A percentile compares a stretch with the other conserved stretches of the same genome.
These are phyloP conservation scores for Mikania micrantha DNA, from an alignment of 129 eudicot species.

Conservation along the genomic window DNA sequence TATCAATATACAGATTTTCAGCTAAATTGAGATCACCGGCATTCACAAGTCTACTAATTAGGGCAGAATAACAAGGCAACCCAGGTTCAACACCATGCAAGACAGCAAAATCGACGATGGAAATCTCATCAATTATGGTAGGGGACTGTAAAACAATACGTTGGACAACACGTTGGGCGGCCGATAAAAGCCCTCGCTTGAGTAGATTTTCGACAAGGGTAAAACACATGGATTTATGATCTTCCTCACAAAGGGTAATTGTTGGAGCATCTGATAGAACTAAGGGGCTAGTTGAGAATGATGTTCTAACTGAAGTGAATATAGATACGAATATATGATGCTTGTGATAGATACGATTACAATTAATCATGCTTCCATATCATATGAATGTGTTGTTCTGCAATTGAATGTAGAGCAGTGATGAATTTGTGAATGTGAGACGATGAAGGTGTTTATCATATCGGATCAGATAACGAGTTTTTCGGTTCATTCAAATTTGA, in stretches of 20 bases:
- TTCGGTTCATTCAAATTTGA: too few species aligned
- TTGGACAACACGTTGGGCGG: constrained; percentile 40
- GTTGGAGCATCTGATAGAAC: constrained; percentile 23
- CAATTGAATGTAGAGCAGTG: not conserved
- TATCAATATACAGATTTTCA: constrained; percentile 36
- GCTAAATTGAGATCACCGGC: constrained; percentile 40
- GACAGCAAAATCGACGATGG: constrained; percentile 37
- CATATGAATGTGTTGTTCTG: constrained; percentile 2
- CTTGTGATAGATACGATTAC: constrained; percentile 3
- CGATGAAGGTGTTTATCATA: not conserved
- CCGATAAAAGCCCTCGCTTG: constrained; percentile 32
- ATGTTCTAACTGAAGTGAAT: constrained; percentile 5
- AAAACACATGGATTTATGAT: constrained; percentile 41
- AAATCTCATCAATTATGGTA: constrained; percentile 27
- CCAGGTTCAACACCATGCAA: constrained; percentile 38
- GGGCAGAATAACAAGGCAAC: constrained; percentile 23
- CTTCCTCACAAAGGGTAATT: not conserved
- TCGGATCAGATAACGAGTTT: too few species aligned
- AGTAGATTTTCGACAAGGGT: constrained; percentile 39
- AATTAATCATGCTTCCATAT: constrained; percentile 25
- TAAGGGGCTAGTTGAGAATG: constrained; percentile 30
- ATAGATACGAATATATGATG: constrained; percentile 1
- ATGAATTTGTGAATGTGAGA: not conserved
- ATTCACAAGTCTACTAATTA: constrained; percentile 37
- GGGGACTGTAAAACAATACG: constrained; percentile 37